Conservation (phyloP, 192 early-diverging fungal species). For the Chytriomyces confervae region DNA sequence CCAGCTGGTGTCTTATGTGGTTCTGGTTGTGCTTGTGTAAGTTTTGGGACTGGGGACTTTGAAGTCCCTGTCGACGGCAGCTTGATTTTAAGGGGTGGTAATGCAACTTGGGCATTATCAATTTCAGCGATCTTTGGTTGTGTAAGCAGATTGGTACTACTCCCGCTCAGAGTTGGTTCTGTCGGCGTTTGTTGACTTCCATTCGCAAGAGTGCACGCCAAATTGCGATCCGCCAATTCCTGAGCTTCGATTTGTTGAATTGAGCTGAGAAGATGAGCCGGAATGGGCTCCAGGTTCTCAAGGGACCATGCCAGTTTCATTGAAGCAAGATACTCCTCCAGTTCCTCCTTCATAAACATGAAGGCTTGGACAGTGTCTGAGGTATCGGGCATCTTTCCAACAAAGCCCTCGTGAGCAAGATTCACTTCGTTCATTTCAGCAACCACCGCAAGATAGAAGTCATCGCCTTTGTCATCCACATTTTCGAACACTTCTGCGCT, state of each 20-base stretch:
- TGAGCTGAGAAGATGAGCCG: not conserved
- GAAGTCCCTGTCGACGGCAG: not conserved
- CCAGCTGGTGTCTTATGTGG: not conserved
- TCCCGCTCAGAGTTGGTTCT: not conserved
- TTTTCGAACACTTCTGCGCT: no score
- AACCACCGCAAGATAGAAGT: not conserved
- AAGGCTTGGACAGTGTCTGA: not conserved
- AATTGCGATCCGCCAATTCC: not conserved
- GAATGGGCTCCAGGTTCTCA: not conserved
- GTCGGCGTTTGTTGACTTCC: not conserved
- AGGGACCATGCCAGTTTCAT: not conserved
- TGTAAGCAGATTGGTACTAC: not conserved
- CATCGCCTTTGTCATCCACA: not conserved
- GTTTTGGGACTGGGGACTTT: not conserved
- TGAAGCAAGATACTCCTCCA: not conserved
- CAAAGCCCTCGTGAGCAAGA: not conserved
- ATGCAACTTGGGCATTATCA: no score
- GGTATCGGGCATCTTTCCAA: not conserved
- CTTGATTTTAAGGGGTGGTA: not conserved
- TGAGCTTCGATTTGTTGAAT: not conserved
- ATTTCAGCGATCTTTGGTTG: no score
- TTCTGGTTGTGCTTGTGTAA: not conserved
- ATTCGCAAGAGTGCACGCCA: not conserved
- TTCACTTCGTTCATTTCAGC: not conserved
- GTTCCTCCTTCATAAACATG: not conserved